Base-by-base conservation (phyloP, 192 early-diverging fungal species). In the Dispira parvispora region DNA sequence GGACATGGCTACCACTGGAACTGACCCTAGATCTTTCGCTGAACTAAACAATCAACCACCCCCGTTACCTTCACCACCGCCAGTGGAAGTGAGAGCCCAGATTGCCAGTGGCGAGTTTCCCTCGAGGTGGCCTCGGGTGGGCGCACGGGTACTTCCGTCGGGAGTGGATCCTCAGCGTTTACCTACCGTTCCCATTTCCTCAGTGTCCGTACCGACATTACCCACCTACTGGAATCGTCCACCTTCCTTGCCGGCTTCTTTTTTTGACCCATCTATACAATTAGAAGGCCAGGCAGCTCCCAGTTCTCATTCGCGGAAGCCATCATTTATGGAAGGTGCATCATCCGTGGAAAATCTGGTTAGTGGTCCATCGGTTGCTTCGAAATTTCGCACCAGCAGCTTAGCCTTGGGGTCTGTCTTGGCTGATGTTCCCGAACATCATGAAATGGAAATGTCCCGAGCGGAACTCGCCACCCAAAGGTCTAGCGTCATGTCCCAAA, bases 201-300 rank as follows among this genome's bases (percentile, higher is more conserved):
- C 55, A 18, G 32, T 57, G 9, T 57, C 55, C 21, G 32, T 42
- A n/a, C 55, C 55, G n/a, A 28, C 25, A 13, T 27, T 57, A 8
- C 55, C 55, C 1, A 57, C 55, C 8, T 38, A 57, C 55, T 57
- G 55, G 55, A 57, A 25, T 38, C 27, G n/a, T 16, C 32, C 55
- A 16, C 27, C 25, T 18, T 57, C 55, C 5, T 18, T 42, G 11
- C 18, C 26, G 16, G 42, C 27, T 38, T 57, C 55, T 5, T 27
- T 57, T 57, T 28, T 57, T 26, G 55, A 57, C 21, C 42, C 55
- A 0, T 52, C 50, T 20, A 38, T 38, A 38, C 32, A 38, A 38
- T 6, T 38, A 38, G 32, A 38, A 38, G 32, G 32, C 6, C 3
- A 38, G 32, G 32, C 32, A 38, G 32, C 32, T 38, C 32, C 32